phyloP scores from a whole-genome alignment of 257 asterid genomes.

The Cynanchum wilfordii region DNA sequence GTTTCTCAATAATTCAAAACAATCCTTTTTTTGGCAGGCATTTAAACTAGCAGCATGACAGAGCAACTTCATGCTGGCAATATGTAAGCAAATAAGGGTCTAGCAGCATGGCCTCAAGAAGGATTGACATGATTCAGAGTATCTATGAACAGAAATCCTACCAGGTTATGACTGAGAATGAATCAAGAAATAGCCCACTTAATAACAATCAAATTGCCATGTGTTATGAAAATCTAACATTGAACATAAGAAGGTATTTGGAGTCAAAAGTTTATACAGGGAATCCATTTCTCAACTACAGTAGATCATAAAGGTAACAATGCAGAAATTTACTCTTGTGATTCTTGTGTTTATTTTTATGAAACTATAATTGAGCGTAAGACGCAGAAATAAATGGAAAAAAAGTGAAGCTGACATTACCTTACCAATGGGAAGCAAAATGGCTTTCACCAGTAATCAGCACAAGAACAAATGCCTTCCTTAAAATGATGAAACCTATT shows the following conservation, averaged over 20 bases:
- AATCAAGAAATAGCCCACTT: neutral
- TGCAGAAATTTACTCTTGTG: neutral
- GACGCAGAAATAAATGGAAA: neutral
- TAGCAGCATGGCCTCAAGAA: neutral
- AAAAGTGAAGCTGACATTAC: neutral
- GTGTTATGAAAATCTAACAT: neutral
- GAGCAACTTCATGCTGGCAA: neutral
- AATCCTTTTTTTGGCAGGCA: neutral
- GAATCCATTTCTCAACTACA: neutral
- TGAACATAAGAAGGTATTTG: neutral
- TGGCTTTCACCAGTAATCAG: conserved; percentile 49
- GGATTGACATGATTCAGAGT: neutral
- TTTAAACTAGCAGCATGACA: neutral
- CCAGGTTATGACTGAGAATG: neutral
- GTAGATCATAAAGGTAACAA: conserved; percentile 1
- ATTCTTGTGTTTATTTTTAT: neutral
- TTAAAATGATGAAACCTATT: conserved; percentile 54
- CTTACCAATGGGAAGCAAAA: neutral
- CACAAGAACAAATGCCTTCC: conserved; percentile 54
- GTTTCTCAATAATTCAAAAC: neutral
- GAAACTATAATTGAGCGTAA: neutral
- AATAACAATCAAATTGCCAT: neutral
- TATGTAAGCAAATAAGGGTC: neutral
- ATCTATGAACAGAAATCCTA: neutral
- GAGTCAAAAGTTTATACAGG: neutral